Percentiles rank a stretch among this genome's conserved stretches.
phyloP scores from a whole-genome alignment of 805 yeast genomes.

The Candida andamanensis region DNA sequence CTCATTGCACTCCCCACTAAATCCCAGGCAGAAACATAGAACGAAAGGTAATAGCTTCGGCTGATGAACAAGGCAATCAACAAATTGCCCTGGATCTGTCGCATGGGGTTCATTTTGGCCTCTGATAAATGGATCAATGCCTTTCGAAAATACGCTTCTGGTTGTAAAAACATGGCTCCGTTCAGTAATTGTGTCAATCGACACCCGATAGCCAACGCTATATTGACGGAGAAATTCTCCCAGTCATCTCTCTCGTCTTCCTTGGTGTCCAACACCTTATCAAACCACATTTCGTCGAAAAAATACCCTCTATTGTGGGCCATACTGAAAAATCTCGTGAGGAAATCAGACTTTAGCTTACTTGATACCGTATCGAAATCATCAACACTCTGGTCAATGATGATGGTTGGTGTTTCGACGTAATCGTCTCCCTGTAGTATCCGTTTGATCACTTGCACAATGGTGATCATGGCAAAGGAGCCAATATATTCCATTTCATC shows the following conservation, averaged over 20 bases:
- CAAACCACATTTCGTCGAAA: constrained; percentile 9
- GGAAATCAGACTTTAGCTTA: constrained; percentile 4
- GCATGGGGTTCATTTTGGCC: constrained; percentile 5
- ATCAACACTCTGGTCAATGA: constrained; percentile 3
- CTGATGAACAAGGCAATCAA: constrained; percentile 10
- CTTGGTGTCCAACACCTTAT: constrained; percentile 1
- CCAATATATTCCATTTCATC: constrained; percentile 12
- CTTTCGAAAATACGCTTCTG: constrained; percentile 8
- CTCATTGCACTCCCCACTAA: constrained; percentile 6
- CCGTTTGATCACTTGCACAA: constrained; percentile 10
- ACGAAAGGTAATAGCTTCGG: constrained; percentile 11
- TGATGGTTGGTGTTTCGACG: constrained; percentile 1
- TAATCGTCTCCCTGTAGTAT: constrained; percentile 1
- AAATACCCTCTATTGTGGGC: constrained; percentile 11
- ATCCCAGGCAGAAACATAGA: constrained; percentile 11
- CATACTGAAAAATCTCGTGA: constrained; percentile 11
- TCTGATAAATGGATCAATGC: constrained; percentile 7
- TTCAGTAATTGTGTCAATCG: constrained; percentile 8
- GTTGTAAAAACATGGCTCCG: constrained; percentile 9
- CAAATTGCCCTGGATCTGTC: constrained; percentile 10
- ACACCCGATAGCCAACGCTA: constrained; percentile 13
- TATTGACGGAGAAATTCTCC: constrained; percentile 10
- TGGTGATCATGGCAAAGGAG: constrained; percentile 11
- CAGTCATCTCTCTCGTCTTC: constrained; percentile 4
- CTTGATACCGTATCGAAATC: constrained; percentile 1